Evolutionary conservation across 768 basidiomycete species (phyloP).

Genomic region (Hygrocybe coccinea): DNA sequence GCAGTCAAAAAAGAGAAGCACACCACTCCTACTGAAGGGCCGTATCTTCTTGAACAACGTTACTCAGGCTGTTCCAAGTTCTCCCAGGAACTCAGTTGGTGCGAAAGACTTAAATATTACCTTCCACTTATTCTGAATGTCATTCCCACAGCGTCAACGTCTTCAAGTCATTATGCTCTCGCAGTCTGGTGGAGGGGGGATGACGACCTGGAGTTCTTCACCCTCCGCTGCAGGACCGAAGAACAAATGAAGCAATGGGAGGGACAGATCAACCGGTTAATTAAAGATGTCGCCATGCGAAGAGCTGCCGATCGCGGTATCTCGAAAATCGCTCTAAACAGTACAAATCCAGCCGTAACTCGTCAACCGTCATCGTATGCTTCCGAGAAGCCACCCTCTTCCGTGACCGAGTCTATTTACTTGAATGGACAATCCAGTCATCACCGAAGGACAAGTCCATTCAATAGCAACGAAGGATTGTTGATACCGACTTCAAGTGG

Average conservation of each 20-base stretch:
- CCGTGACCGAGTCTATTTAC: slow-evolving; percentile 16
- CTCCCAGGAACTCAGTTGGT: slow-evolving; percentile 59
- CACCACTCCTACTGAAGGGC: slow-evolving; percentile 86
- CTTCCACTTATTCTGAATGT: slow-evolving; percentile 2
- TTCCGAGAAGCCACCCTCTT: slow-evolving; percentile 35
- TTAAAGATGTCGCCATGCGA: slow-evolving; percentile 68
- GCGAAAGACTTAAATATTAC: slow-evolving; percentile 25
- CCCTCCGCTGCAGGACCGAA: slow-evolving; percentile 86
- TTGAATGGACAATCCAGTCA: slow-evolving; percentile 32
- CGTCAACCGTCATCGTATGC: slow-evolving; percentile 33
- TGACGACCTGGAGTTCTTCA: slow-evolving; percentile 89
- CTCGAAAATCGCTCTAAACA: slow-evolving; percentile 49
- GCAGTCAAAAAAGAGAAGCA: slow-evolving; percentile 66
- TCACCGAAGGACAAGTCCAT: slow-evolving; percentile 29
- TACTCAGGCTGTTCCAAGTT: slow-evolving; percentile 66
- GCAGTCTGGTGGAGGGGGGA: slow-evolving; percentile 95
- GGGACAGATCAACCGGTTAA: slow-evolving; percentile 79
- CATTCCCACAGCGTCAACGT: slow-evolving; percentile 38
- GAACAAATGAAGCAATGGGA: slow-evolving; percentile 95
- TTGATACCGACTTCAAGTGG: slow-evolving; percentile 21
- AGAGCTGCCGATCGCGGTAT: slow-evolving; percentile 62
- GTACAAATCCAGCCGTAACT: slow-evolving; percentile 39
- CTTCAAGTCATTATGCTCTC: slow-evolving; percentile 65
- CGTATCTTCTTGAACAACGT: slow-evolving; percentile 97
- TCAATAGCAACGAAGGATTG: slow-evolving; percentile 37